A percentile compares a stretch with the other conserved stretches of the same genome.
phyloP scores from a whole-genome alignment of 495 filamentous ascomycete species.

The Collariella sp. region DNA sequence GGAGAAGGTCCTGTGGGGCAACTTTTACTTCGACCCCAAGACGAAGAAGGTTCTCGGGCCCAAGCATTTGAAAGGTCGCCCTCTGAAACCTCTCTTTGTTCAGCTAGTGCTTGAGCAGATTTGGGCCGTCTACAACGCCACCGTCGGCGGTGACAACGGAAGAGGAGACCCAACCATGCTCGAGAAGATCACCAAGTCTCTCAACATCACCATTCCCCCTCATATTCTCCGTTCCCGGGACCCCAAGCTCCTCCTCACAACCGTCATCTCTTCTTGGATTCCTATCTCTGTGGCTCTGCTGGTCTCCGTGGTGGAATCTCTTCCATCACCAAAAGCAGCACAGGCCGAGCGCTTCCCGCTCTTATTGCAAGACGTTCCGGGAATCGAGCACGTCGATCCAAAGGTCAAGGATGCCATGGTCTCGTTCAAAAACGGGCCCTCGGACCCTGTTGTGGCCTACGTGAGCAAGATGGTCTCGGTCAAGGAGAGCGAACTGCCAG shows the following conservation, averaged over 20 bases:
- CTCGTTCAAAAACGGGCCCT: constrained; percentile 57
- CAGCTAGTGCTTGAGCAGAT: constrained; percentile 93
- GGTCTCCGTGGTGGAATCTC: constrained; percentile 85
- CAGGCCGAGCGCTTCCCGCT: constrained; percentile 75
- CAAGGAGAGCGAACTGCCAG: constrained; percentile 77
- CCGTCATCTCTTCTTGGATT: constrained; percentile 83
- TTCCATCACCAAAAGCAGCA: constrained; percentile 77
- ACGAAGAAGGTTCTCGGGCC: constrained; percentile 83
- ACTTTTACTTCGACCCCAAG: constrained; percentile 94
- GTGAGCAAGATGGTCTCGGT: constrained; percentile 98
- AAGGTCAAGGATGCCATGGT: constrained; percentile 69
- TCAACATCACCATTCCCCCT: constrained; percentile 72
- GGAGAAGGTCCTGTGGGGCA: constrained; percentile 95
- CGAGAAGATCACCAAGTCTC: constrained; percentile 90
- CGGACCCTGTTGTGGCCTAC: constrained; percentile 82
- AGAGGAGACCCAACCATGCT: constrained; percentile 77
- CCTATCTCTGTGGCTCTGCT: constrained; percentile 87
- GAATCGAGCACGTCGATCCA: constrained; percentile 56
- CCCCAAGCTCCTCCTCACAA: constrained; percentile 69
- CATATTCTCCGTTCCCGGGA: constrained; percentile 82
- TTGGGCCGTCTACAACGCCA: constrained; percentile 95
- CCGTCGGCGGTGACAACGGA: constrained; percentile 66
- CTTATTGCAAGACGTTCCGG: constrained; percentile 74
- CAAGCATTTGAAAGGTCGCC: constrained; percentile 87
- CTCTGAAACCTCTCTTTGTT: constrained; percentile 94